phyloP scores from a whole-genome alignment of 495 filamentous ascomycete species.

The Antarctomyces pellizariae region DNA sequence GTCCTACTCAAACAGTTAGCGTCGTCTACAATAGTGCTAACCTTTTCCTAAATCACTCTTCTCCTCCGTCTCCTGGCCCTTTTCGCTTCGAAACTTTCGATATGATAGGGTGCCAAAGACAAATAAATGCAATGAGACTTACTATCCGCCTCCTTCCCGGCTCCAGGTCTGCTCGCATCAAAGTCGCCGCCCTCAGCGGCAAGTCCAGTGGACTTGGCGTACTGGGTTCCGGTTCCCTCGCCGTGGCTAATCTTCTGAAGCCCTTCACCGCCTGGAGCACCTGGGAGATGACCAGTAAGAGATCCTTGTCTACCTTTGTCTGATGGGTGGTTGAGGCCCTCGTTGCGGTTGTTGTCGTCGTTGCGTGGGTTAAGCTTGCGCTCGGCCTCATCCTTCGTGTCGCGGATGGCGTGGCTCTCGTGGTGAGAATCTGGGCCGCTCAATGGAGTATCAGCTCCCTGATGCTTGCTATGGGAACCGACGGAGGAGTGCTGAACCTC shows the following conservation, averaged over 20 bases:
- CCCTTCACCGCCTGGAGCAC: constrained; percentile 10
- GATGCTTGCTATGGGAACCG: too few relatives aligned
- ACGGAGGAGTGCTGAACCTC: constrained; percentile 6
- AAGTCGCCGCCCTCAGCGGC: constrained; percentile 31
- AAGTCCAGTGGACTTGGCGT: constrained; percentile 28
- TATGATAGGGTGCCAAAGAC: too few relatives aligned
- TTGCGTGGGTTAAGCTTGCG: constrained; percentile 3
- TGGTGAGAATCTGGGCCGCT: constrained; percentile 8
- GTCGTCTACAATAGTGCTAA: too few relatives aligned
- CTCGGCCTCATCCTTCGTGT: constrained; percentile 7
- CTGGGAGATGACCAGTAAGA: constrained; percentile 9
- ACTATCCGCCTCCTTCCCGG: constrained; percentile 41
- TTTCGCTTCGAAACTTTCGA: too few relatives aligned
- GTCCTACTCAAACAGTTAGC: too few relatives aligned
- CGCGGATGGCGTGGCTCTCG: constrained; percentile 2
- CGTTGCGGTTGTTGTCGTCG: constrained; percentile 2
- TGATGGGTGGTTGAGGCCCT: constrained; percentile 3
- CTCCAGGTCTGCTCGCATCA: constrained; percentile 34
- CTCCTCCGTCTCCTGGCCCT: too few relatives aligned
- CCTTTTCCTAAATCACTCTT: too few relatives aligned
- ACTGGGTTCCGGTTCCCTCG: constrained; percentile 27
- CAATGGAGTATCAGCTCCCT: constrained; percentile 14
- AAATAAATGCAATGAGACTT: constrained; percentile 13
- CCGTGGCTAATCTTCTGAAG: constrained; percentile 17
- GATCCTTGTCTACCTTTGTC: constrained; percentile 9